These are phyloP conservation scores for Candida jianshihensis DNA, from an alignment of 805 yeast genomes.

Conservation along the genomic window DNA sequence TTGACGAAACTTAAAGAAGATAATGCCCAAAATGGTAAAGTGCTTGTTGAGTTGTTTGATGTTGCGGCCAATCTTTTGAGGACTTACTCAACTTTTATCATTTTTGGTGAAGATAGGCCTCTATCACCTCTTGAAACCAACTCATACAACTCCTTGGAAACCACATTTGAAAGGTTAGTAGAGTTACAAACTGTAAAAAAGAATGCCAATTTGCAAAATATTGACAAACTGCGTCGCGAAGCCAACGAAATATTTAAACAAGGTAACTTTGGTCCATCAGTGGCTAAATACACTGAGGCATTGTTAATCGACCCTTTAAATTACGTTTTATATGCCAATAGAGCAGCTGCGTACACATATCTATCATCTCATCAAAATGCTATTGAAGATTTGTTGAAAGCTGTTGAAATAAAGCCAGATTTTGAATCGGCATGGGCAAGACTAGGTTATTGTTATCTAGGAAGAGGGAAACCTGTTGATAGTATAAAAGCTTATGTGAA, in stretches of 20 bases:
- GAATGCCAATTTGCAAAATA: neutral
- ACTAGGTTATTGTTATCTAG: constrained; percentile 28
- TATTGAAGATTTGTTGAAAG: constrained; percentile 26
- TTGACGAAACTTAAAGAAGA: constrained; percentile 4
- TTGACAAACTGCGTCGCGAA: constrained; percentile 9
- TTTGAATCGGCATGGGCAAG: constrained; percentile 34
- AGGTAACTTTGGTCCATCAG: constrained; percentile 22
- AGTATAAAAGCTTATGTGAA: constrained; percentile 30
- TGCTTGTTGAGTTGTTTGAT: constrained; percentile 3
- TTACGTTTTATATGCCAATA: constrained; percentile 28
- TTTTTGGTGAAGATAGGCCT: constrained; percentile 4
- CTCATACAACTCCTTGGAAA: neutral
- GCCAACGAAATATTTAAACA: constrained; percentile 13
- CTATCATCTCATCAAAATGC: constrained; percentile 30
- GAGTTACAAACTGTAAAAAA: constrained; percentile 3
- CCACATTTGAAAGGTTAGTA: constrained; percentile 11
- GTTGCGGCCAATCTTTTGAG: constrained; percentile 5
- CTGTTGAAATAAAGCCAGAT: constrained; percentile 26
- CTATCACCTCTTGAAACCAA: constrained; percentile 4
- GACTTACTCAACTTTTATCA: constrained; percentile 10
- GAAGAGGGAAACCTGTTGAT: constrained; percentile 30
- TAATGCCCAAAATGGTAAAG: constrained; percentile 1
- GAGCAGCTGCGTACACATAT: constrained; percentile 34
- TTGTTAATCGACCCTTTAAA: constrained; percentile 26
- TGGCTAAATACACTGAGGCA: constrained; percentile 32